Base-by-base conservation (phyloP, 306 rosid genomes). In the Glycyrrhiza uralensis region DNA sequence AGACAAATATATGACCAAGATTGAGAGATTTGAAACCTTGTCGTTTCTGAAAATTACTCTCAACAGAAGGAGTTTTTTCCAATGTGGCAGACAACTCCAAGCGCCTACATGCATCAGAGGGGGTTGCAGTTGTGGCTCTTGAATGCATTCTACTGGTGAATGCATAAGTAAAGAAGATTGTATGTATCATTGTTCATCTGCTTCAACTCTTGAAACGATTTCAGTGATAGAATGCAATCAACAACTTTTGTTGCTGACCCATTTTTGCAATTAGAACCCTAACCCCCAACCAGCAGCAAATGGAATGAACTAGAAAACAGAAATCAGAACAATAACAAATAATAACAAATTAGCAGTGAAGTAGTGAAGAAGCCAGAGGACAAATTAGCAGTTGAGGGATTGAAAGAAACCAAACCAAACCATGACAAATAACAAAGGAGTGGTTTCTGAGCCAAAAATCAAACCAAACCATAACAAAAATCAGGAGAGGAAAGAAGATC, bases 141-240 rank as follows among this genome's bases (percentile, higher is more conserved):
- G 91, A 76, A 69, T 81, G 81, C 80, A 76, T 73, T 76, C 86
- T 87, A 58, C 57, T 81, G 42, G 84, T 18, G 97, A 87, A 26
- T 76, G 81, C 84, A 81, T 30, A 62, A 54, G 69, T 44, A 85
- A 63, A 50, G 99, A 97, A 69, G 99, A 94, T 76, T 85, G 91
- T 33, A 74, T 23, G 71, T 44, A 77, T 70, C 80, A 42, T 69
- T 62, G 72, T 56, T 80, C 71, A 33, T 82, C 74, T 82, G 77
- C 84, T 93, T 91, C 71, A 70, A 79, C 85, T 89, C 96, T 47
- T 87, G 84, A 82, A 81, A 85, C 49, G 81, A 85, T 85, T 84
- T 89, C 60, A 94, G 91, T 2, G 87, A 80, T 78, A 94, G 85
- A 72, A 94, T 77, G 73, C 99, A 94, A 69, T 94, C 96, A 35